phyloP scores from a whole-genome alignment of 2,329 filamentous ascomycete species.

The Alternaria arbusti region DNA sequence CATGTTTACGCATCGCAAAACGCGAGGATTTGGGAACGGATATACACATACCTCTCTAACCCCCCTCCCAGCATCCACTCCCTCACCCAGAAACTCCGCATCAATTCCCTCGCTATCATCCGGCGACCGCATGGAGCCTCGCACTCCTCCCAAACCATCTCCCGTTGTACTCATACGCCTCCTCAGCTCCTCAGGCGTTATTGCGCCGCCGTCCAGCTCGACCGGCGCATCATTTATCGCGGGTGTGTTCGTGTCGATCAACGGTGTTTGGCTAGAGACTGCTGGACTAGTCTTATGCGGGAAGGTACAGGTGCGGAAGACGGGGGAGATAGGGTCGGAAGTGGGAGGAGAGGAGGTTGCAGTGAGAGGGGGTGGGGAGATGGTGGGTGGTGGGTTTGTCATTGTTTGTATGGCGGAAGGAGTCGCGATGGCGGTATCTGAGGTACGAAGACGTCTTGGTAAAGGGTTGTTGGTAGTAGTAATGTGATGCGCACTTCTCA shows the following conservation, averaged over 20 bases:
- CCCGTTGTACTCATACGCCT: conserved; percentile 28
- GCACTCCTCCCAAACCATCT: neutral
- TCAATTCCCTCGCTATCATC: conserved; percentile 37
- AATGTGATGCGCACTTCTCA: neutral
- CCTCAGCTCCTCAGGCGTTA: conserved; percentile 31
- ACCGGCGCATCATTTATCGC: conserved; percentile 53
- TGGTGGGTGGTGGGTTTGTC: conserved; percentile 15
- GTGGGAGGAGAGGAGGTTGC: conserved; percentile 2
- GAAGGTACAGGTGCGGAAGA: conserved; percentile 27
- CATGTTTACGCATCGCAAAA: too few relatives aligned
- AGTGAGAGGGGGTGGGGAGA: conserved; percentile 21
- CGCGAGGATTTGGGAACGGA: too few relatives aligned
- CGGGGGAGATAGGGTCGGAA: conserved; percentile 28
- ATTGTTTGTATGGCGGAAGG: neutral
- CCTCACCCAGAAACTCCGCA: conserved; percentile 37
- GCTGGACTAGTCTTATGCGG: conserved; percentile 35
- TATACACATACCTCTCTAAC: conserved; percentile 33
- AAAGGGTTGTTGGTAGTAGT: too few relatives aligned
- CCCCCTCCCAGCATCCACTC: conserved; percentile 19
- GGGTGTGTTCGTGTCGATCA: conserved; percentile 48
- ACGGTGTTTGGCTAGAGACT: conserved; percentile 34
- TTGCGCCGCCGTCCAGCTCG: conserved; percentile 50
- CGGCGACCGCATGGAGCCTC: conserved; percentile 15
- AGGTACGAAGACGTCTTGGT: neutral
- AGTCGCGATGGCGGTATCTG: neutral